A percentile compares a stretch with the other conserved stretches of the same genome.
Conservation (phyloP, 1,139 yeast species). For the Diutina scorzettiae region DNA sequence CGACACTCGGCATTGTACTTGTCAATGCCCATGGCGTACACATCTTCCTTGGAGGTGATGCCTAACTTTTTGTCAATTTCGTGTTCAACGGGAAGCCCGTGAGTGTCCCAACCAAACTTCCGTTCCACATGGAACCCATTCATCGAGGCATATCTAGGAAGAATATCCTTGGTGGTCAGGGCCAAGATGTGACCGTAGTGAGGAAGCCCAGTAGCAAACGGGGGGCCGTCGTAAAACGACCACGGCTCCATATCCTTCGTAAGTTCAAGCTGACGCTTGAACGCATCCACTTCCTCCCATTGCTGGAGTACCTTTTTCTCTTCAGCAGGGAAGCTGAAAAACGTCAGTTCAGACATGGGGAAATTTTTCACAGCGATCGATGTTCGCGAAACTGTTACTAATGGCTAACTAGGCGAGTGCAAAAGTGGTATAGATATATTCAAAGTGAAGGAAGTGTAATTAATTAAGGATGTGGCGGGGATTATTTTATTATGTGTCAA, state of each 20-base stretch:
- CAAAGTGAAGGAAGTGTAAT: too few relatives aligned
- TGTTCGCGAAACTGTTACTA: too few relatives aligned
- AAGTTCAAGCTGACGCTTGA: conserved; percentile 72
- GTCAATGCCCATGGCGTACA: conserved; percentile 84
- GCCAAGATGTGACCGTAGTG: conserved; percentile 97
- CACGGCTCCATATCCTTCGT: conserved; percentile 81
- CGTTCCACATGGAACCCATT: conserved; percentile 93
- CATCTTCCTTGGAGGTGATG: conserved; percentile 88
- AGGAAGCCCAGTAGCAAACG: conserved; percentile 98
- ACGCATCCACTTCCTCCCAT: conserved; percentile 91
- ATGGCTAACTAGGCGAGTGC: too few relatives aligned
- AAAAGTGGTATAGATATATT: too few relatives aligned
- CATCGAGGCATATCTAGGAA: conserved; percentile 97
- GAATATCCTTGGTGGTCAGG: conserved; percentile 92
- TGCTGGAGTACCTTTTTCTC: conserved; percentile 69
- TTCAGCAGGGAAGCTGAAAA: conserved; percentile 55
- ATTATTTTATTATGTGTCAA: too few relatives aligned
- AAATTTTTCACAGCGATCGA: too few relatives aligned
- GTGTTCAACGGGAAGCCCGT: conserved; percentile 96
- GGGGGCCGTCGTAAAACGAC: conserved; percentile 97
- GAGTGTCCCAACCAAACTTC: conserved; percentile 99
- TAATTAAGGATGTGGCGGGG: too few relatives aligned
- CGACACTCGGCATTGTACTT: conserved; percentile 92
- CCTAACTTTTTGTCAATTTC: conserved; percentile 97
- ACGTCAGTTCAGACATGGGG: conserved; percentile 2